Evolutionary conservation across 1,139 yeast species (phyloP).

Genomic region (Groenewaldozyma sp.): DNA sequence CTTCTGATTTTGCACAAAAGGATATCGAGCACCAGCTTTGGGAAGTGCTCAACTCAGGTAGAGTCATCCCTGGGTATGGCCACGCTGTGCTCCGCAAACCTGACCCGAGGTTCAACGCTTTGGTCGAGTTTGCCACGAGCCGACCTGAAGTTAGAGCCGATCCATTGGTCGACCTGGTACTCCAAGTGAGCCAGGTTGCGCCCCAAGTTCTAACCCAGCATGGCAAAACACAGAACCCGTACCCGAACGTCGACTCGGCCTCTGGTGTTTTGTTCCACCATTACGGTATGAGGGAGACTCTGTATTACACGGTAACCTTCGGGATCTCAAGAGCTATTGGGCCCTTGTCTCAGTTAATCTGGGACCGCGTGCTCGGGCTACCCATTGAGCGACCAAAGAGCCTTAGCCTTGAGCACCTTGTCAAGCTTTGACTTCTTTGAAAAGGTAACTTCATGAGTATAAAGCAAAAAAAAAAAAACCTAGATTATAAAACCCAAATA

Average conservation of each 20-base stretch:
- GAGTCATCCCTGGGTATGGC: slow-evolving; percentile 97
- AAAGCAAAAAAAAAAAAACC: no score
- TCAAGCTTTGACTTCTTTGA: neutral
- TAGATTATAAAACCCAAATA: no score
- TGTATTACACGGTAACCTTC: slow-evolving; percentile 94
- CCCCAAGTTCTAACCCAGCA: slow-evolving; percentile 92
- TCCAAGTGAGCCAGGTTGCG: slow-evolving; percentile 87
- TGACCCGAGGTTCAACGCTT: slow-evolving; percentile 96
- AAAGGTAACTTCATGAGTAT: no score
- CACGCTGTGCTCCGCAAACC: slow-evolving; percentile 96
- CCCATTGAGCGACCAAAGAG: slow-evolving; percentile 98
- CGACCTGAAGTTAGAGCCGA: slow-evolving; percentile 31
- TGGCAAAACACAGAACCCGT: slow-evolving; percentile 98
- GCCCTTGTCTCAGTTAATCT: slow-evolving; percentile 91
- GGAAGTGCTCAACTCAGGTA: slow-evolving; percentile 83
- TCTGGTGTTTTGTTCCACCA: slow-evolving; percentile 95
- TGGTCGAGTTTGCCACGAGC: slow-evolving; percentile 74
- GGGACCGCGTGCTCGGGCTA: slow-evolving; percentile 91
- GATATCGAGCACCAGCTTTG: slow-evolving; percentile 76
- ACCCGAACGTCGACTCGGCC: slow-evolving; percentile 98
- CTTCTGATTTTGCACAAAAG: slow-evolving; percentile 62
- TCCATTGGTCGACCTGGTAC: slow-evolving; percentile 44
- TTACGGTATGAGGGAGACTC: slow-evolving; percentile 91
- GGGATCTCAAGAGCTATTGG: slow-evolving; percentile 99
- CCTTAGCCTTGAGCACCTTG: slow-evolving; percentile 48